Conservation (phyloP, 352 stramenopile genomes). For the Phytophthora rubi region DNA sequence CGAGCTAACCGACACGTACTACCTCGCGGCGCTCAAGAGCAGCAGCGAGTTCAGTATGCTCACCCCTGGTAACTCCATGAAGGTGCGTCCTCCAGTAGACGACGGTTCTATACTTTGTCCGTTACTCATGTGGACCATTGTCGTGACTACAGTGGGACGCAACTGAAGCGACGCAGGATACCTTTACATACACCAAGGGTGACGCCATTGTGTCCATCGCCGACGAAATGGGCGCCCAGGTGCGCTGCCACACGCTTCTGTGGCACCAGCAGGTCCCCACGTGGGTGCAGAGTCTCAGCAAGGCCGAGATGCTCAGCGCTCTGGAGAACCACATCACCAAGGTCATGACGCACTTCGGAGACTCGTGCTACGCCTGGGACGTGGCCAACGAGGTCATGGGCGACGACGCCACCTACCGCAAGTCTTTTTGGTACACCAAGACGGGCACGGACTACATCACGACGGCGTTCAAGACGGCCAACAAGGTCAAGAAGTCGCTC, state of each 20-base stretch:
- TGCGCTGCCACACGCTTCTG: slow-evolving; percentile 38
- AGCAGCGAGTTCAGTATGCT: slow-evolving; percentile 35
- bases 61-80: slow-evolving; percentile 39
- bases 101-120: neutral
- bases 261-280: slow-evolving; percentile 36
- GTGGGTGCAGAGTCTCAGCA: slow-evolving; percentile 35
- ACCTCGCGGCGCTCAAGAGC: slow-evolving; percentile 29
- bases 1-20: slow-evolving; percentile 31
- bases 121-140: neutral
- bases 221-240: slow-evolving; percentile 30
- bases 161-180: slow-evolving; percentile 26
- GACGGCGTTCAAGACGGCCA: slow-evolving; percentile 41
- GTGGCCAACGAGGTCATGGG: slow-evolving; percentile 38
- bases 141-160: slow-evolving; percentile 23
- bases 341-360: slow-evolving; percentile 36
- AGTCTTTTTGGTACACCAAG: slow-evolving; percentile 40
- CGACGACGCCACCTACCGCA: slow-evolving; percentile 35
- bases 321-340: slow-evolving; percentile 37
- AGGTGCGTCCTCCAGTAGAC: neutral
- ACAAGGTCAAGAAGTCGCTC: slow-evolving; percentile 38
- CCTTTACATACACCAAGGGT: slow-evolving; percentile 31
- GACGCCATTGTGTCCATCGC: slow-evolving; percentile 27
- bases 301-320: slow-evolving; percentile 29
- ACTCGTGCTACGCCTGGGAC: slow-evolving; percentile 38
- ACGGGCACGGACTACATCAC: slow-evolving; percentile 41